These are phyloP conservation scores for Apiospora malaysiana DNA, from an alignment of 2,329 filamentous ascomycete species.

Conservation along the genomic window DNA sequence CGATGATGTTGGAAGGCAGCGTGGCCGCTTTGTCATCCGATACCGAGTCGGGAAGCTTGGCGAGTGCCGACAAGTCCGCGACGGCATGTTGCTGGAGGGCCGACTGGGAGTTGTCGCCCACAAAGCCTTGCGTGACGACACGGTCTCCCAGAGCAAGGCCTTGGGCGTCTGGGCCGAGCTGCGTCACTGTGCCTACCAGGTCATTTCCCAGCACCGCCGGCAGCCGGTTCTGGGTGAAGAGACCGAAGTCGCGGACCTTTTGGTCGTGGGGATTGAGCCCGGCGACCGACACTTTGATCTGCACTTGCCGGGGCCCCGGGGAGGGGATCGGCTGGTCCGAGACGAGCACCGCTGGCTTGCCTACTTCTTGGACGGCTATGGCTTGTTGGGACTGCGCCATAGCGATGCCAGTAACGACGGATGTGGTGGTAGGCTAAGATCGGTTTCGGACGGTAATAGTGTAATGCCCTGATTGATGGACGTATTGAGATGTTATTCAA, in stretches of 20 bases:
- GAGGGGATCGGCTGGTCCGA: constrained; percentile 35
- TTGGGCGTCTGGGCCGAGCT: constrained; percentile 34
- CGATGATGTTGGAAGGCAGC: constrained; percentile 43
- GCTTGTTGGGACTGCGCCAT: constrained; percentile 33
- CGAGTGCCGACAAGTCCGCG: constrained; percentile 36
- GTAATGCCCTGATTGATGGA: too few relatives aligned
- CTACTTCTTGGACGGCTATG: constrained; percentile 33
- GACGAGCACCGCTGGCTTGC: constrained; percentile 33
- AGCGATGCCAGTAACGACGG: not conserved
- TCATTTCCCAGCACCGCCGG: constrained; percentile 44
- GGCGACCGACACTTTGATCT: constrained; percentile 43
- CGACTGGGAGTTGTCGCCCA: constrained; percentile 30
- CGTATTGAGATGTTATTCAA: too few relatives aligned
- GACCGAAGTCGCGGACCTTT: constrained; percentile 42
- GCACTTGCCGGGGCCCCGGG: constrained; percentile 41
- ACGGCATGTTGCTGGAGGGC: constrained; percentile 48
- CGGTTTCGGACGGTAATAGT: too few relatives aligned
- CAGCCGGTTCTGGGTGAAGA: constrained; percentile 41
- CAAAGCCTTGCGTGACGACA: constrained; percentile 32
- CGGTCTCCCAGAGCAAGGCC: constrained; percentile 38
- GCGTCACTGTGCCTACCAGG: constrained; percentile 40
- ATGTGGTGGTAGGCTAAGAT: not conserved
- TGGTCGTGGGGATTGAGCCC: constrained; percentile 44
- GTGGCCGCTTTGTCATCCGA: constrained; percentile 44
- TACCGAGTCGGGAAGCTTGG: constrained; percentile 41